These are phyloP conservation scores for Amanita muscaria DNA, from an alignment of 768 basidiomycete species.

Conservation along the genomic window DNA sequence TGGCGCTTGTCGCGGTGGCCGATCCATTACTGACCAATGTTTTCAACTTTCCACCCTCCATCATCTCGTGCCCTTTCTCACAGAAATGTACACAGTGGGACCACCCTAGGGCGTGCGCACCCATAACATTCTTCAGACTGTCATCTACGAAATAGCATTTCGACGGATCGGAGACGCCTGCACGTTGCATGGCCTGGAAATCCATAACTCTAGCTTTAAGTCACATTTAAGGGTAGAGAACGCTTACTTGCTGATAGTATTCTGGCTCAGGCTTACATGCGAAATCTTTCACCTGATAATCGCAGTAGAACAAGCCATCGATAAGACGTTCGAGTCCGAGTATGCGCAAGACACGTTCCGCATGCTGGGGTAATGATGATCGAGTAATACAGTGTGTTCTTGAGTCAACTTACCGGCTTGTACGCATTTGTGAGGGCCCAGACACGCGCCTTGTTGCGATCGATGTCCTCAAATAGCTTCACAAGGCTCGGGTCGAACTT, in stretches of 20 bases:
- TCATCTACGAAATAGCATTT: slow-evolving; percentile 80
- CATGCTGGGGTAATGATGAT: slow-evolving; percentile 54
- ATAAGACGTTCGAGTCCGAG: slow-evolving; percentile 64
- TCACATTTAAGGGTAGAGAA: background rate
- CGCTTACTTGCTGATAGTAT: slow-evolving; percentile 52
- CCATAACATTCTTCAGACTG: slow-evolving; percentile 57
- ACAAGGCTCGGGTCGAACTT: slow-evolving; percentile 51
- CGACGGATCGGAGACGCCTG: slow-evolving; percentile 51
- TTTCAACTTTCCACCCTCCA: slow-evolving; percentile 55
- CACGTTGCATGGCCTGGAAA: slow-evolving; percentile 54
- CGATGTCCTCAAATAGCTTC: slow-evolving; percentile 69
- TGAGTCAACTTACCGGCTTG: slow-evolving; percentile 38
- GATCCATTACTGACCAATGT: slow-evolving; percentile 32
- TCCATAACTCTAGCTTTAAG: slow-evolving; percentile 7
- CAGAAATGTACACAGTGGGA: slow-evolving; percentile 67
- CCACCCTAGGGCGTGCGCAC: slow-evolving; percentile 63
- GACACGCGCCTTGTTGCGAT: slow-evolving; percentile 65
- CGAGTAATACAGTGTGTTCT: slow-evolving; percentile 7
- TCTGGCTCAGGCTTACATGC: slow-evolving; percentile 74
- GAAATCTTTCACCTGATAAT: slow-evolving; percentile 61
- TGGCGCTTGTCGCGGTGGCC: slow-evolving; percentile 27
- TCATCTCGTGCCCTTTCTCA: slow-evolving; percentile 52
- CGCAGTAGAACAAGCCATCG: slow-evolving; percentile 71
- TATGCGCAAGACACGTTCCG: slow-evolving; percentile 68
- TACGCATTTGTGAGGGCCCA: slow-evolving; percentile 89